Evolutionary conservation across 23 red algal species (phyloP).

Genomic region (Gracilaria caudata): DNA sequence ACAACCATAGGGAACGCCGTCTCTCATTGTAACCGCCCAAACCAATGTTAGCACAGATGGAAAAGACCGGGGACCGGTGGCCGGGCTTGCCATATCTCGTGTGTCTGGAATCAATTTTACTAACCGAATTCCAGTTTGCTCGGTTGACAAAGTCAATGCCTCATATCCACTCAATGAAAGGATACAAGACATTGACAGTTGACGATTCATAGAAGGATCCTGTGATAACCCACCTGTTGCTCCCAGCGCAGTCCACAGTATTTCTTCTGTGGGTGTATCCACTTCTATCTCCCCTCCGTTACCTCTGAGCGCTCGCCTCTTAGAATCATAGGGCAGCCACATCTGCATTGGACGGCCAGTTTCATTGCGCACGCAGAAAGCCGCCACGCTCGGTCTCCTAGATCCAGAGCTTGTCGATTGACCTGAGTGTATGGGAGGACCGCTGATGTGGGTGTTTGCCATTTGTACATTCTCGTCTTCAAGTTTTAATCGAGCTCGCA

Average conservation of each 20-base stretch:
- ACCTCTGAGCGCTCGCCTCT: slow-evolving; percentile 49
- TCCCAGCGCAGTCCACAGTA: slow-evolving; percentile 57
- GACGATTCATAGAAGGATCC: slow-evolving; percentile 66
- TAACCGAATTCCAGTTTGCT: slow-evolving; percentile 50
- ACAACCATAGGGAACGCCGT: slow-evolving; percentile 83
- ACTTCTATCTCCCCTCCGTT: slow-evolving; percentile 79
- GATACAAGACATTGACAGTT: slow-evolving; percentile 62
- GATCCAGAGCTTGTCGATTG: slow-evolving; percentile 6
- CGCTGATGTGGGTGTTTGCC: not conserved
- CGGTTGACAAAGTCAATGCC: slow-evolving; percentile 60
- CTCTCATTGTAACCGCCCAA: slow-evolving; percentile 80
- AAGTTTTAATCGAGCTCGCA: slow-evolving; percentile 39
- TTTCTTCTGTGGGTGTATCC: slow-evolving; percentile 71
- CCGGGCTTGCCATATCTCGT: slow-evolving; percentile 14
- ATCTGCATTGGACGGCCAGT: slow-evolving; percentile 67
- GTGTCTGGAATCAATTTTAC: slow-evolving; percentile 62
- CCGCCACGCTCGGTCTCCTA: slow-evolving; percentile 78
- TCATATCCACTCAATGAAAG: slow-evolving; percentile 67
- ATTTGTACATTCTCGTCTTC: slow-evolving; percentile 26
- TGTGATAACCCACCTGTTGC: slow-evolving; percentile 27
- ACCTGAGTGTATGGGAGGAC: not conserved
- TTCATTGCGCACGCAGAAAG: slow-evolving; percentile 80
- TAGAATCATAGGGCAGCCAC: slow-evolving; percentile 79
- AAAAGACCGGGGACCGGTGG: slow-evolving; percentile 5
- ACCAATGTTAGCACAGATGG: slow-evolving; percentile 35